Percentiles rank a stretch among this genome's conserved stretches.
phyloP scores from a whole-genome alignment of 805 yeast species.

The Cyberlindnera mycetangii region DNA sequence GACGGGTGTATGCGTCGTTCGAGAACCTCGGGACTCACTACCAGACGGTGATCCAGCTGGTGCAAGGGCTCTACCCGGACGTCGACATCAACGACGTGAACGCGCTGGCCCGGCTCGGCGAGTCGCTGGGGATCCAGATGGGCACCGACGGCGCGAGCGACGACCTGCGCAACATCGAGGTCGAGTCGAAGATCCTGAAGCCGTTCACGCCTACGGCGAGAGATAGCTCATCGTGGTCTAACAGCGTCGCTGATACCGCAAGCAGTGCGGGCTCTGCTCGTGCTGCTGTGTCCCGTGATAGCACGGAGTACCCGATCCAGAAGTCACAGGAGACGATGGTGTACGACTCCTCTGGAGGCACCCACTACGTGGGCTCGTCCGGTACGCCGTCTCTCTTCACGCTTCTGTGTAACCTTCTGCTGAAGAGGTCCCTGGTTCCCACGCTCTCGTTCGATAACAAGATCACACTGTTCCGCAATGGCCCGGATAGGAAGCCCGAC shows the following conservation, averaged over 20 bases:
- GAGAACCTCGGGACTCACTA: slow-evolving; percentile 44
- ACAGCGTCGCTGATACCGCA: not conserved
- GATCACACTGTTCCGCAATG: slow-evolving; percentile 22
- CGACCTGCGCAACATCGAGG: slow-evolving; percentile 16
- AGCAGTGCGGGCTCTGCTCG: not conserved
- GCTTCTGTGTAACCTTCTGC: slow-evolving; percentile 41
- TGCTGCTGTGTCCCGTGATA: not conserved
- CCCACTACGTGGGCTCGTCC: slow-evolving; percentile 45
- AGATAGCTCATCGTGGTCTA: slow-evolving; percentile 1
- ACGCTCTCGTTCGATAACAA: slow-evolving; percentile 36
- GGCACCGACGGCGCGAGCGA: slow-evolving; percentile 4
- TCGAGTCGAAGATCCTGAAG: slow-evolving; percentile 21
- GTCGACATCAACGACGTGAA: slow-evolving; percentile 42
- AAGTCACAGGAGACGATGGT: slow-evolving; percentile 31
- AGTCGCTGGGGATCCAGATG: slow-evolving; percentile 24
- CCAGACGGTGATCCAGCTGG: slow-evolving; percentile 37
- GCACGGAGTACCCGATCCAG: not conserved
- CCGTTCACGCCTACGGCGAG: slow-evolving; percentile 21
- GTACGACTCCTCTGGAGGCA: slow-evolving; percentile 43
- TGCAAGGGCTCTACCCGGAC: slow-evolving; percentile 42
- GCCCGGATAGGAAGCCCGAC: slow-evolving; percentile 10
- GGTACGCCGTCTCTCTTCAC: slow-evolving; percentile 44
- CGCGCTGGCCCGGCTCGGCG: slow-evolving; percentile 33
- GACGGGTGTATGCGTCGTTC: slow-evolving; percentile 39
- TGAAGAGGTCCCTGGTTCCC: slow-evolving; percentile 32